phyloP scores from a whole-genome alignment of 192 early-diverging fungal species.

The Backusella westeae region DNA sequence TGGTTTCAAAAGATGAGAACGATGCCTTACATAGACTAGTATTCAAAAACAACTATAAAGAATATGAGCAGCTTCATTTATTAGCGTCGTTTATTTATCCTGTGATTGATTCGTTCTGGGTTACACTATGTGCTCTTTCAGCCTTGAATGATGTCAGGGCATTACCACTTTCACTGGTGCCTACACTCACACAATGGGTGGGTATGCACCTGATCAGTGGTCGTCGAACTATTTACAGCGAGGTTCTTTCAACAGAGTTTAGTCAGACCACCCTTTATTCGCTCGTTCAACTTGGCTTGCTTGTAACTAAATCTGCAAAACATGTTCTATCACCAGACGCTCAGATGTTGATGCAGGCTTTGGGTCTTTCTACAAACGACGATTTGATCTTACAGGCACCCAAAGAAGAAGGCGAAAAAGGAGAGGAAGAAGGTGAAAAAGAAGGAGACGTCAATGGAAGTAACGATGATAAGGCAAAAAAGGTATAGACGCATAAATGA shows the following conservation, averaged over 20 bases:
- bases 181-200: constrained; percentile 12
- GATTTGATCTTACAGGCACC: background rate
- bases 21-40: background rate
- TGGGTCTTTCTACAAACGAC: constrained; percentile 15
- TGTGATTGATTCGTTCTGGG: constrained; percentile 14
- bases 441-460: background rate
- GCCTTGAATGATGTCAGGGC: background rate
- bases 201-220: constrained; percentile 22
- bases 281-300: background rate
- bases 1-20: background rate
- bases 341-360: constrained; percentile 15
- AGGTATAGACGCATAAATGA: background rate
- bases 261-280: background rate
- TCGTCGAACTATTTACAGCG: constrained; percentile 14
- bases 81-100: constrained; percentile 19
- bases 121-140: constrained; percentile 11
- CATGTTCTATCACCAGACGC: constrained; percentile 19
- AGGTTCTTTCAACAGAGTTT: constrained; percentile 21
- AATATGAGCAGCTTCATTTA: constrained; percentile 10
- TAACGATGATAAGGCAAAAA: background rate
- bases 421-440: background rate
- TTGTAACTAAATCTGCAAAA: constrained; percentile 11
- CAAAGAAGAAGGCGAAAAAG: background rate
- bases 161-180: constrained; percentile 7
- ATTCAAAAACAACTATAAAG: background rate